Base-by-base conservation (phyloP, 2,329 filamentous ascomycete species). In the Sordariomycetes sp. region DNA sequence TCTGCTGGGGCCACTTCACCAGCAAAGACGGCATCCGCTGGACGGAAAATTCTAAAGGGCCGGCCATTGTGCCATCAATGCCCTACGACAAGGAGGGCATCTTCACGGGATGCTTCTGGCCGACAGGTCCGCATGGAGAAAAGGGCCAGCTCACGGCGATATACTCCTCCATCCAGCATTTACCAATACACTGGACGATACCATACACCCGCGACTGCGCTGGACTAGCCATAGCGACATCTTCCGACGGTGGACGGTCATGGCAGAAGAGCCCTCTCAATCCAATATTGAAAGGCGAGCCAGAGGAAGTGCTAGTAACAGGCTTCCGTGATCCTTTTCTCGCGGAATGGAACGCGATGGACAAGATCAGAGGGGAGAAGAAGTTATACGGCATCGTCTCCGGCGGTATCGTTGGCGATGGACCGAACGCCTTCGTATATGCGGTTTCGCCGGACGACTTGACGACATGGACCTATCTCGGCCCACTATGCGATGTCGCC, bases 1-100 rank as follows among this genome's bases (percentile, higher is more conserved):
- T 66, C 34, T 57, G 53, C 14, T 68, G 63, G 66, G 71, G 70
- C 3, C 64, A 72, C 41, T 68, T 68, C 5, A 68, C 59, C 3
- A 71, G 65, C 35, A 39, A 28, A 17, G 49, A 55, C 18, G 43
- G 46, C 3, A 46, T 61, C 12, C 62, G 57, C 11, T 72, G 69
- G 69, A 42, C 63, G 40, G 54, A 59, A 21, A 53, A 50, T 17
- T 48, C 61, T 23, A 28, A 37, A 6, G 35, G 34, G 46, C 66
- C 37, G 30, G 59, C 41, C 42, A 54, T 37, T 16, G 54, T 54
- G 11, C 61, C 59, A 0, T 43, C 35, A 51, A 55, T 54, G 26
- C 50, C 53, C 7, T 72, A 72, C 43, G 64, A 73, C 37, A 55
- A 62, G 2, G 53, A 70, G 10, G 68, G 69, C 1, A 64, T 72